Evolutionary conservation across 1,284 basidiomycete species (phyloP).

Genomic region (Ustilago vetiveriae): DNA sequence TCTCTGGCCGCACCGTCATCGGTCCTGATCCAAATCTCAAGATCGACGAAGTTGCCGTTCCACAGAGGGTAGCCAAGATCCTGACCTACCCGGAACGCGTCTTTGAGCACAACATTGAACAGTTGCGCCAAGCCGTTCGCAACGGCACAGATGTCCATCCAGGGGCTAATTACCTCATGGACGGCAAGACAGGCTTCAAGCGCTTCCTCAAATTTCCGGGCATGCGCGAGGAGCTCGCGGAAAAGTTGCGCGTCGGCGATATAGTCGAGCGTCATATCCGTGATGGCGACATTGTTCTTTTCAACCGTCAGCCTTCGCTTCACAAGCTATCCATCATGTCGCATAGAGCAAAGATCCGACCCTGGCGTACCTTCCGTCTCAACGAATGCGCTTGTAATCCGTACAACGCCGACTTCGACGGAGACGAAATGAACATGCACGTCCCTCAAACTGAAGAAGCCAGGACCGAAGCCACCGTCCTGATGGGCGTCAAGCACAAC

Average conservation of each 20-base stretch:
- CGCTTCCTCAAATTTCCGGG: conserved; percentile 68
- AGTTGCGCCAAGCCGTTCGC: conserved; percentile 79
- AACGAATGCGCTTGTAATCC: conserved; percentile 99
- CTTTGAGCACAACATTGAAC: conserved; percentile 87
- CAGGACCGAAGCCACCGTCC: conserved; percentile 92
- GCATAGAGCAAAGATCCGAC: conserved; percentile 92
- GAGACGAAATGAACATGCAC: conserved; percentile 99
- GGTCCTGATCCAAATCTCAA: conserved; percentile 97
- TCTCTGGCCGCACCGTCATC: conserved; percentile 97
- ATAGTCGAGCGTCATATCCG: conserved; percentile 92
- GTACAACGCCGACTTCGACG: conserved; percentile 99
- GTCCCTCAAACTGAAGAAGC: conserved; percentile 99
- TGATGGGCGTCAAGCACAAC: conserved; percentile 98
- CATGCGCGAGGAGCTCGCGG: conserved; percentile 71
- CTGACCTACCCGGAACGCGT: conserved; percentile 97
- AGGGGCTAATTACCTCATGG: conserved; percentile 85
- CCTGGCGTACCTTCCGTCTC: conserved; percentile 95
- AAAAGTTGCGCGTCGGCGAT: conserved; percentile 82
- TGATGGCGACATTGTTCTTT: conserved; percentile 96
- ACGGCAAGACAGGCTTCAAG: conserved; percentile 81
- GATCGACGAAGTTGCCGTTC: conserved; percentile 87
- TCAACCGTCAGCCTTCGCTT: conserved; percentile 98
- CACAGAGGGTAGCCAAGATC: conserved; percentile 93
- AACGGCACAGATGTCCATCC: conserved; percentile 94
- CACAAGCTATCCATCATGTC: conserved; percentile 89